phyloP scores from a whole-genome alignment of 2,329 filamentous ascomycete species.

The Epichloe sp. region DNA sequence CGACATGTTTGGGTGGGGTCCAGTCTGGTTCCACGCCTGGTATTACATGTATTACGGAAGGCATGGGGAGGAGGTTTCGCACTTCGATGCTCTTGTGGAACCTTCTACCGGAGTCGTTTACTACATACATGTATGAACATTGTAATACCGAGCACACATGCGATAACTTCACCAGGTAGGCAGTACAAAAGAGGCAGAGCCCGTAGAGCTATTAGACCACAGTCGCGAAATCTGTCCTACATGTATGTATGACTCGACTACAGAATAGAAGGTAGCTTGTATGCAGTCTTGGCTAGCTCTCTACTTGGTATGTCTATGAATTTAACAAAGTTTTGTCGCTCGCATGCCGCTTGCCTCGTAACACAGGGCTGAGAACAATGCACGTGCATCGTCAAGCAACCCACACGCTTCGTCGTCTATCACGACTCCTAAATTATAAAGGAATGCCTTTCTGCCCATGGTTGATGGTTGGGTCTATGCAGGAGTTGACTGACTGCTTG shows the following conservation, averaged over 20 bases:
- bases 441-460: background rate
- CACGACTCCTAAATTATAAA: background rate
- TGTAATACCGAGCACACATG: background rate
- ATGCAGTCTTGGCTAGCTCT: background rate
- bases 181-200: too few relatives aligned
- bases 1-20: too few relatives aligned
- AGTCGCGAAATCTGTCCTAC: too few relatives aligned
- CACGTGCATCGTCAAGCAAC: background rate
- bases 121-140: too few relatives aligned
- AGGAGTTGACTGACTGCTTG: background rate
- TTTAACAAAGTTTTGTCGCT: background rate
- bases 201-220: too few relatives aligned
- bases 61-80: too few relatives aligned
- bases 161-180: too few relatives aligned
- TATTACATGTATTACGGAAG: too few relatives aligned
- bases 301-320: background rate
- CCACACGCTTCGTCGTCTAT: background rate
- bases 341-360: background rate
- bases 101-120: slow-evolving; percentile 1
- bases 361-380: background rate
- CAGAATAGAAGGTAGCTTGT: too few relatives aligned
- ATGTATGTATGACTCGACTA: too few relatives aligned
- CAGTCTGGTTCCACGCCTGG: background rate
- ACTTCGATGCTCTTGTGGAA: slow-evolving; percentile 3
- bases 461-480: background rate